A percentile compares a stretch with the other conserved stretches of the same genome.
Evolutionary conservation across 345 rosid genomes (phyloP).

Genomic region (Eutrema heterophyllum): DNA sequence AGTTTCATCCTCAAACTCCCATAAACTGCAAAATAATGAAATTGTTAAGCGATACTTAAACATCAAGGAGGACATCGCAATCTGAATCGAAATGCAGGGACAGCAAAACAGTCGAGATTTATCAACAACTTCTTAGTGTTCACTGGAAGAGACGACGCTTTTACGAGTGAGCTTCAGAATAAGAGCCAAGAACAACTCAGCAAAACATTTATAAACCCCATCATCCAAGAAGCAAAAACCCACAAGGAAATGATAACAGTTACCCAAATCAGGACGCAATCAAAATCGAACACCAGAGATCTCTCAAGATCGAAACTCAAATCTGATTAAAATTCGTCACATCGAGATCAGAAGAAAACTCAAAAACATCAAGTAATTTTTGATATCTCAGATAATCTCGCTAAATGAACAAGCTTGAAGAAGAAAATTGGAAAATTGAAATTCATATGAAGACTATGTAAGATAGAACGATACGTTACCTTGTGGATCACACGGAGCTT

Average conservation of each 20-base stretch:
- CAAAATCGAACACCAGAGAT: slow-evolving; percentile 5
- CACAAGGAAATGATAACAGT: neutral
- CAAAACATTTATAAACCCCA: slow-evolving; percentile 6
- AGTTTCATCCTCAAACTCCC: slow-evolving; percentile 26
- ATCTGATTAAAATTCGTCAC: neutral
- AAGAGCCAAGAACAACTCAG: neutral
- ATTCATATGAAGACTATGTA: neutral
- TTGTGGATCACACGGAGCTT: slow-evolving; percentile 13
- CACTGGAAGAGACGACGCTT: too few relatives aligned
- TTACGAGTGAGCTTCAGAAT: neutral
- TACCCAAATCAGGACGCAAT: neutral
- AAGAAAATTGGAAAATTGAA: neutral
- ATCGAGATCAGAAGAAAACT: slow-evolving; percentile 6
- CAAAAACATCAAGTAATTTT: neutral
- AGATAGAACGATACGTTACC: slow-evolving; percentile 15
- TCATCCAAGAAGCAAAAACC: neutral
- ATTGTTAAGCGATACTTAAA: neutral
- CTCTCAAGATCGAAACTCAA: neutral
- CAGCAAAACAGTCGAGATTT: too few relatives aligned
- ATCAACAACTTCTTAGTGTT: too few relatives aligned
- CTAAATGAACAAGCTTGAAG: neutral
- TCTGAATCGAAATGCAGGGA: neutral
- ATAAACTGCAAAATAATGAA: neutral
- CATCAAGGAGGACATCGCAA: neutral
- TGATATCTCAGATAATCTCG: neutral